These are phyloP conservation scores for Trypanosoma mega DNA, from an alignment of 208 protist genomes.

Conservation along the genomic window DNA sequence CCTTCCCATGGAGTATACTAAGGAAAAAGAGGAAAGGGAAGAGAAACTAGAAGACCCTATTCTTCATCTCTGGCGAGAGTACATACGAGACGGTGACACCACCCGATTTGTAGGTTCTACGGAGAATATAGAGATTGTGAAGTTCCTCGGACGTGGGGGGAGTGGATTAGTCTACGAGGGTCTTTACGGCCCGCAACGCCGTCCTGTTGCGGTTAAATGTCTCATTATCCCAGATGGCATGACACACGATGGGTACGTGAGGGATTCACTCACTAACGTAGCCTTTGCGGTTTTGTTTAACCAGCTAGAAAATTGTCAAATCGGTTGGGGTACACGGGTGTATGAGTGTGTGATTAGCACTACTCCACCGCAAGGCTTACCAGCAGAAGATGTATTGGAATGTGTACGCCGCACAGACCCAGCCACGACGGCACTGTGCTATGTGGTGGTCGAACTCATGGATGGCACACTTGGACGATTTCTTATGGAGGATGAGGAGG, in stretches of 20 bases:
- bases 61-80: slow-evolving; percentile 58
- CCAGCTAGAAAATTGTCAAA: slow-evolving; percentile 59
- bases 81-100: slow-evolving; percentile 46
- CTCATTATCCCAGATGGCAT: slow-evolving; percentile 68
- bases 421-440: slow-evolving; percentile 58
- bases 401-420: slow-evolving; percentile 32
- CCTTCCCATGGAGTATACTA: not conserved
- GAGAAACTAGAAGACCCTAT: slow-evolving; percentile 15
- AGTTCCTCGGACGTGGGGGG: slow-evolving; percentile 62
- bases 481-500: slow-evolving; percentile 63
- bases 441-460: slow-evolving; percentile 80
- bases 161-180: slow-evolving; percentile 82
- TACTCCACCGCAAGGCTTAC: slow-evolving; percentile 44
- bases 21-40: slow-evolving; percentile 1
- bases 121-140: slow-evolving; percentile 42
- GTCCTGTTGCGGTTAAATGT: slow-evolving; percentile 84
- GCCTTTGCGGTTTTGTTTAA: slow-evolving; percentile 82
- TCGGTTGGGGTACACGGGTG: slow-evolving; percentile 45
- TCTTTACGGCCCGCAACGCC: slow-evolving; percentile 34
- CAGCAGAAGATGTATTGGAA: slow-evolving; percentile 41
- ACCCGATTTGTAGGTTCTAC: slow-evolving; percentile 57
- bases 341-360: slow-evolving; percentile 83
- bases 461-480: slow-evolving; percentile 86
- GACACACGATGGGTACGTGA: slow-evolving; percentile 68
- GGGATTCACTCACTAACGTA: slow-evolving; percentile 78